Evolutionary conservation across 2,329 filamentous ascomycete genomes (phyloP).

Genomic region (Aspergillus oerlinghausenensis): DNA sequence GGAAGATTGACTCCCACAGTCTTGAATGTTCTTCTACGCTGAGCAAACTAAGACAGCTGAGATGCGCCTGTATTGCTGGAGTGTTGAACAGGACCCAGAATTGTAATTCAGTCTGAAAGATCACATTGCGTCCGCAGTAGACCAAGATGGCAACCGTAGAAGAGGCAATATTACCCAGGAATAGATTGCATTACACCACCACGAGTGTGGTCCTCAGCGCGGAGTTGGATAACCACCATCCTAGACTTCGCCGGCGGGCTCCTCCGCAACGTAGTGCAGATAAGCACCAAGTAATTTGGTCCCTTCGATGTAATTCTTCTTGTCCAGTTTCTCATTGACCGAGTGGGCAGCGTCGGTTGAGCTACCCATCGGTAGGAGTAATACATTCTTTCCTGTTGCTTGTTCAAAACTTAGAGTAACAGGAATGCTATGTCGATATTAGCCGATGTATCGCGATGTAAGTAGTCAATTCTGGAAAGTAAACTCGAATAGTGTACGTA

Average conservation of each 20-base stretch:
- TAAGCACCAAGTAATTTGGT: constrained; percentile 94
- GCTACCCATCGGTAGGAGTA: constrained; percentile 94
- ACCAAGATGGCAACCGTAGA: neutral
- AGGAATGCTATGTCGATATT: constrained; percentile 67
- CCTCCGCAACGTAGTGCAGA: constrained; percentile 90
- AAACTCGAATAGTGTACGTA: constrained; percentile 36
- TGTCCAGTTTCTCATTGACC: constrained; percentile 97
- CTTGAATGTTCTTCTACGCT: neutral
- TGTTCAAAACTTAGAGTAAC: constrained; percentile 97
- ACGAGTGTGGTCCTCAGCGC: neutral
- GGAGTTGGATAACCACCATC: constrained; percentile 4
- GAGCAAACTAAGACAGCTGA: neutral
- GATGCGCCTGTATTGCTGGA: neutral
- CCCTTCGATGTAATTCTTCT: constrained; percentile 95
- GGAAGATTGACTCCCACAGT: neutral
- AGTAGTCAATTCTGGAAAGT: neutral
- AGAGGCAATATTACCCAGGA: neutral
- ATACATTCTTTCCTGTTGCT: constrained; percentile 94
- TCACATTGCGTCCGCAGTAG: neutral
- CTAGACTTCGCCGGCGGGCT: constrained; percentile 52
- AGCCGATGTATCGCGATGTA: constrained; percentile 12
- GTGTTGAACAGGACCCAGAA: neutral
- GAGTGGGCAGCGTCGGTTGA: constrained; percentile 95
- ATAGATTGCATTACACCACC: neutral
- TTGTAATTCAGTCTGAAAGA: neutral